These are phyloP conservation scores for Bathelium albidoporum DNA, from an alignment of 495 filamentous ascomycete genomes.

Conservation along the genomic window DNA sequence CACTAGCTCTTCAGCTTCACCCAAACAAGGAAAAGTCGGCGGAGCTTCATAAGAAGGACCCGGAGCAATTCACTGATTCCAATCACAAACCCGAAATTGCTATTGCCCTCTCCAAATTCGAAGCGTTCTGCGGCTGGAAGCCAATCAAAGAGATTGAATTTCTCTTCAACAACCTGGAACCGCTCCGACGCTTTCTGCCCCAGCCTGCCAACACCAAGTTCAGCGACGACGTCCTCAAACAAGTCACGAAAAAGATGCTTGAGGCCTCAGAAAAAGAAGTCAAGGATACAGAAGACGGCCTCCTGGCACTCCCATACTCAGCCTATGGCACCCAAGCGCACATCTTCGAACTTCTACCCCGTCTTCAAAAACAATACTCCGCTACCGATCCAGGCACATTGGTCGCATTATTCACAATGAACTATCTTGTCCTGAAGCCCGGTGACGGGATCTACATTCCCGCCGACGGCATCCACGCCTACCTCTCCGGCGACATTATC, in stretches of 20 bases:
- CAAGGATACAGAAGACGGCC: conserved; percentile 37
- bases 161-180: conserved; percentile 48
- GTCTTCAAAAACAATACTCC: conserved; percentile 57
- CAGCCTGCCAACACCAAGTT: conserved; percentile 33
- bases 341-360: conserved; percentile 51
- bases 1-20: conserved; percentile 72
- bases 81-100: conserved; percentile 84
- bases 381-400: conserved; percentile 51
- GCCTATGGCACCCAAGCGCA: conserved; percentile 46
- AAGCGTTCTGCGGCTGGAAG: conserved; percentile 71
- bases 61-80: conserved; percentile 54
- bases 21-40: conserved; percentile 56
- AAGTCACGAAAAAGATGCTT: conserved; percentile 48
- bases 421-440: conserved; percentile 54
- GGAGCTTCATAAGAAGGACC: conserved; percentile 53
- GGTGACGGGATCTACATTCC: conserved; percentile 67
- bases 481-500: conserved; percentile 67
- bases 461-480: conserved; percentile 70
- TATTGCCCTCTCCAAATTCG: conserved; percentile 62
- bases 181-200: conserved; percentile 45
- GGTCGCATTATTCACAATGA: conserved; percentile 61
- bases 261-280: conserved; percentile 43
- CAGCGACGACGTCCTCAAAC: conserved; percentile 51
- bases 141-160: conserved; percentile 49
- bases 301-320: conserved; percentile 38